Evolutionary conservation across 495 filamentous ascomycete genomes (phyloP), one percentile per base, ranked within the genome.

Genomic region (Lindgomyces ingoldianus): DNA sequence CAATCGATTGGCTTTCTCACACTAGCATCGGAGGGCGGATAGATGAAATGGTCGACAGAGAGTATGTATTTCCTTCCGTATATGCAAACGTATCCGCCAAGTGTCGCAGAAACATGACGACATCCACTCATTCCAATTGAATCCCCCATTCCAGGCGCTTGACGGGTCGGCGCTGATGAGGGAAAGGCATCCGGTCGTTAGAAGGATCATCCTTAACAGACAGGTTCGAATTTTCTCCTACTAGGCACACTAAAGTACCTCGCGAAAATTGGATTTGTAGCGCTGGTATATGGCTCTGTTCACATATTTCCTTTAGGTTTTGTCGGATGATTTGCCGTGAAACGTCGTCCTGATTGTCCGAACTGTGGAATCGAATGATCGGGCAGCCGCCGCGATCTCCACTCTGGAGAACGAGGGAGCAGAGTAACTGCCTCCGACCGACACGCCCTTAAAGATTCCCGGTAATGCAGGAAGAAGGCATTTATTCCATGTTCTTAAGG

Each of bases 361-460:
- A 61, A n/a, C 57, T 61, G 24, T 36, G 29, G 24, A 61, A 61
- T 52, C 57, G 46, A 29, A 61, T 52, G 24, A 61, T 44, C 2
- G 57, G 57, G 6, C 44, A 14, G 9, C 19, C 2, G 3, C 26
- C 57, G 29, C 44, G 19, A n/a, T 9, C 29, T 2, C 16, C 29
- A n/a, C 52, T 45, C 11, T 51, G 57, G 11, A 26, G 27, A 44
- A 61, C 46, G 9, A 61, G 47, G 4, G 57, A 11, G 33, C 57
- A 11, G 57, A 61, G 47, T 52, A 61, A 19, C 46, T 51, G 21
- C 47, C 57, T 41, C 45, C 46, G 18, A 61, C 29, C 18, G 16
- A 18, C n/a, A 36, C 46, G 4, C 27, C 47, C 21, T 27, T 27
- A 22, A 61, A 27, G 8, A 61, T 44, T 19, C 9, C 2, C 9